Conservation (phyloP, 805 yeast species). For the Cyberlindnera petersonii region DNA sequence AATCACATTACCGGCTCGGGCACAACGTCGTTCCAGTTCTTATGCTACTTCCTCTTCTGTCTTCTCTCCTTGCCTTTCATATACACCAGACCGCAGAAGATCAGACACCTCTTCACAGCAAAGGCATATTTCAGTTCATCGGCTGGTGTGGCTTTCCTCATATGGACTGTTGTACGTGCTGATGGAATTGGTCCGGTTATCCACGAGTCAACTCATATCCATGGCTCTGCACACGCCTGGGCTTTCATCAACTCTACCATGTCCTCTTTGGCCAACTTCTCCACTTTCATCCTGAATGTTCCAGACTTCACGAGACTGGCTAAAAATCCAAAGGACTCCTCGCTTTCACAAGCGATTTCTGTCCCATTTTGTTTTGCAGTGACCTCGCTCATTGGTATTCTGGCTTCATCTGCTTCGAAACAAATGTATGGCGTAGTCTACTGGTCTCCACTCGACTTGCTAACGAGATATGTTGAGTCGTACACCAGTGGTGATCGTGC, state of each 20-base stretch:
- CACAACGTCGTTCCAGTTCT: conserved; percentile 67
- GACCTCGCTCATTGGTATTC: conserved; percentile 80
- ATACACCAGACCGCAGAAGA: conserved; percentile 76
- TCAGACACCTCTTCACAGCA: conserved; percentile 79
- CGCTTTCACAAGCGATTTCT: conserved; percentile 57
- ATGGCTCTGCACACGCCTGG: conserved; percentile 72
- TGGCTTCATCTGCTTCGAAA: conserved; percentile 77
- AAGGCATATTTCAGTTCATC: conserved; percentile 77
- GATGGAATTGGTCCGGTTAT: conserved; percentile 75
- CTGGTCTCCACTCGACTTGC: conserved; percentile 77
- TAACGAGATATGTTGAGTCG: conserved; percentile 56
- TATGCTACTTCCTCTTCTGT: conserved; percentile 82
- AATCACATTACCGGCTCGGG: conserved; percentile 56
- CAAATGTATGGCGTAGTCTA: conserved; percentile 60
- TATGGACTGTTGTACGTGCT: conserved; percentile 82
- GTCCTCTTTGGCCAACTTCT: conserved; percentile 82
- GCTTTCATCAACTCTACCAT: conserved; percentile 72
- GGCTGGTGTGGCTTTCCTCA: conserved; percentile 77
- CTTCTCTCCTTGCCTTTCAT: conserved; percentile 72
- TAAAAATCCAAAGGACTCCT: conserved; percentile 45
- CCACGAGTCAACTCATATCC: conserved; percentile 47
- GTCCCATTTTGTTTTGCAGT: conserved; percentile 76
- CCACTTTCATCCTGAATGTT: conserved; percentile 82
- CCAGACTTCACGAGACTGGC: conserved; percentile 90
- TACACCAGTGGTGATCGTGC: conserved; percentile 60